phyloP scores from a whole-genome alignment of 768 basidiomycete species.

The Xerocomellus chrysenteron region DNA sequence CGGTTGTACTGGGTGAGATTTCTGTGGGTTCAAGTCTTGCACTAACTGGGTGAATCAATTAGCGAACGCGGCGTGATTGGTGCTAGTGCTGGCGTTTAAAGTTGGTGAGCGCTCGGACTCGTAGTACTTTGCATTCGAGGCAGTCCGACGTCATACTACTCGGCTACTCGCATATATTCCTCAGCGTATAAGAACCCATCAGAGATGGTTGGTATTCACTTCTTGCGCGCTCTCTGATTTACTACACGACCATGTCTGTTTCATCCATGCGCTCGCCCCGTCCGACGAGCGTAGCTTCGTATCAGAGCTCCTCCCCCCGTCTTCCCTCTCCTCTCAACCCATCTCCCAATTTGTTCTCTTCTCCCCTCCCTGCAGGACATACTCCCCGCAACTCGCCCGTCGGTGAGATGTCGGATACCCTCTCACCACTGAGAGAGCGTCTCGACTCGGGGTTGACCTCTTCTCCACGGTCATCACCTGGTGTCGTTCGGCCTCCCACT shows the following conservation, averaged over 20 bases:
- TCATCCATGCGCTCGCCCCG: conserved; percentile 14
- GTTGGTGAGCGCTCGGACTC: not conserved
- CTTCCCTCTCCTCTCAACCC: conserved; percentile 29
- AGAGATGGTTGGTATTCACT: conserved; percentile 5
- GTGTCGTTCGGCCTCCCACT: not conserved
- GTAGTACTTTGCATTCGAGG: conserved; percentile 7
- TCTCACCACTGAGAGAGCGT: conserved; percentile 20
- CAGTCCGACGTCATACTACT: conserved; percentile 12
- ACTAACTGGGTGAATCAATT: not conserved
- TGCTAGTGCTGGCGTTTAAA: not conserved
- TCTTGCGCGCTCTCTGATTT: not conserved
- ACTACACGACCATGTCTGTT: conserved; percentile 1
- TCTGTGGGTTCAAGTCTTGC: not conserved
- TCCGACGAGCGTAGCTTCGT: conserved; percentile 3
- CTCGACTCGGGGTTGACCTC: not conserved
- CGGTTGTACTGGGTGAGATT: not conserved
- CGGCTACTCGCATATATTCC: conserved; percentile 3
- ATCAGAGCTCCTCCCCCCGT: conserved; percentile 14
- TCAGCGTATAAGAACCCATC: conserved; percentile 12
- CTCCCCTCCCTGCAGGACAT: not conserved
- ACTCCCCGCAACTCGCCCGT: conserved; percentile 8
- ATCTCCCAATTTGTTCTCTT: conserved; percentile 7
- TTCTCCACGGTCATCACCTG: not conserved
- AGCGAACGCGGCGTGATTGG: not conserved
- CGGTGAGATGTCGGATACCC: conserved; percentile 13